Percentiles rank a stretch among this genome's conserved stretches.
Conservation (phyloP, 225 moss, liverwort and hornwort genomes). For the Asterella californica region DNA sequence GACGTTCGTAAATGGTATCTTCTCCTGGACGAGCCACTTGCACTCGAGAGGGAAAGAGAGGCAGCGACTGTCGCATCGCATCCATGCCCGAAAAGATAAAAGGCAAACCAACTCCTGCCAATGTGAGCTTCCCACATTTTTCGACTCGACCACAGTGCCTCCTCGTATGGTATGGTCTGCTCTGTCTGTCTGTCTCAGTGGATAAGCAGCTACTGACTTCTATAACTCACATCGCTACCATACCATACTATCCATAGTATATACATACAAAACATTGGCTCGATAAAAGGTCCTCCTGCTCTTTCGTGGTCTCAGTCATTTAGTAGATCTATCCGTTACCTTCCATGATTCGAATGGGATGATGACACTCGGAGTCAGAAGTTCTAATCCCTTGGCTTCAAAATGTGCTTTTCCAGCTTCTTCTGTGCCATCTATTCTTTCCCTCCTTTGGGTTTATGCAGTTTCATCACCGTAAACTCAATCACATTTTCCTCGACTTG, state of each 20-base stretch:
- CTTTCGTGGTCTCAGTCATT: conserved; percentile 5
- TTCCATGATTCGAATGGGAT: background rate
- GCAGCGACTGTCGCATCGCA: background rate
- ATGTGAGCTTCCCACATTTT: background rate
- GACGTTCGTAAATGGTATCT: background rate
- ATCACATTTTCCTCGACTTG: too few relatives aligned
- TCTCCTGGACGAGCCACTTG: background rate
- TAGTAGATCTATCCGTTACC: background rate
- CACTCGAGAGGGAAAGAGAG: background rate
- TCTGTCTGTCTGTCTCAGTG: background rate
- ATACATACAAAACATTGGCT: background rate
- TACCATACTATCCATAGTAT: background rate
- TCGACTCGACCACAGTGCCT: background rate
- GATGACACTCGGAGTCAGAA: background rate
- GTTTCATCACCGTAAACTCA: too few relatives aligned
- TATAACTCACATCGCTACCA: background rate
- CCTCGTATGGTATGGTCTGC: background rate
- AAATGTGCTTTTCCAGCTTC: too few relatives aligned
- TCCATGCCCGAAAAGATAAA: background rate
- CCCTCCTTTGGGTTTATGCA: too few relatives aligned
- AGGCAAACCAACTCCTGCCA: background rate
- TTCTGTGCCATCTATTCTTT: too few relatives aligned
- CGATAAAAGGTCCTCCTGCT: background rate
- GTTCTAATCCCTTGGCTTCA: background rate
- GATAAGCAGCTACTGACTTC: conserved; percentile 9